Evolutionary conservation across 129 eudicot genomes (phyloP).

Genomic region (Chrysanthemum seticuspe): DNA sequence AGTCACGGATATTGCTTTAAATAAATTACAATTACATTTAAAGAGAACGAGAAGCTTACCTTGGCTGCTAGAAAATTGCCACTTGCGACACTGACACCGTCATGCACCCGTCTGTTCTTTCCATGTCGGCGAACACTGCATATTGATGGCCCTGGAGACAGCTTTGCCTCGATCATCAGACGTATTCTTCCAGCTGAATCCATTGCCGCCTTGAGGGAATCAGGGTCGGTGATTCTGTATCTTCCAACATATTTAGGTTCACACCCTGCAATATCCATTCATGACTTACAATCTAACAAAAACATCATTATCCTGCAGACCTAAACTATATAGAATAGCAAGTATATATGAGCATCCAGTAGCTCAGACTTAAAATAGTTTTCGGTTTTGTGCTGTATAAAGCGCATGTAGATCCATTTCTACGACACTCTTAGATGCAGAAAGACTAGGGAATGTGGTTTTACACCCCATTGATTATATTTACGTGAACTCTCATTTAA

Average conservation of each 20-base stretch:
- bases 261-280: constrained; percentile 43
- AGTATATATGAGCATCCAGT: too few relatives aligned
- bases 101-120: constrained; percentile 79
- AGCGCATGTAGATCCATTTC: too few relatives aligned
- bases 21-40: too few relatives aligned
- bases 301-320: too few relatives aligned
- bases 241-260: constrained; percentile 89
- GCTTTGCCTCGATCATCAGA: constrained; percentile 79
- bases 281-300: not conserved
- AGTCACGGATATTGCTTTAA: not conserved
- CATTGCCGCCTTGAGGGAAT: constrained; percentile 87
- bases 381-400: too few relatives aligned
- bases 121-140: constrained; percentile 88
- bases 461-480: too few relatives aligned
- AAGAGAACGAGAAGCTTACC: constrained; percentile 39
- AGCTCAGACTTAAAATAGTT: too few relatives aligned
- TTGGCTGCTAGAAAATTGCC: constrained; percentile 97
- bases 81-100: constrained; percentile 89
- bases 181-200: constrained; percentile 95
- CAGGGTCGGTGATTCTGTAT: constrained; percentile 87
- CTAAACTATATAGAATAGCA: too few relatives aligned
- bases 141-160: constrained; percentile 96
- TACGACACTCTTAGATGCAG: too few relatives aligned
- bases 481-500: too few relatives aligned
- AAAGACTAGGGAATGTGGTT: too few relatives aligned